Conservation (phyloP, 2,329 filamentous ascomycete species). For the Venturia asperata region DNA sequence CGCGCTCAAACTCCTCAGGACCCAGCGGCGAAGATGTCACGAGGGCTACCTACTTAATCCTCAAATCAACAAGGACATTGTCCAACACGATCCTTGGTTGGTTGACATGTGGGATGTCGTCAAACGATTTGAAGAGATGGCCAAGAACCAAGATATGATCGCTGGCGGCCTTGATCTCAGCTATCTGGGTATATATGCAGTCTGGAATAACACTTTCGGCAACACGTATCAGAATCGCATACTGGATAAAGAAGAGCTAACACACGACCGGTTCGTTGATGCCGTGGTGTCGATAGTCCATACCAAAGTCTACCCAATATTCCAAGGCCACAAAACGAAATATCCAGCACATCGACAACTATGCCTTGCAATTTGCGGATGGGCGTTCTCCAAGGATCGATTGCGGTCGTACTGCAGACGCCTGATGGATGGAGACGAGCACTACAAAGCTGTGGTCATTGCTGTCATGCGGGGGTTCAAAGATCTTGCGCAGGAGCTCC, state of each 20-base stretch:
- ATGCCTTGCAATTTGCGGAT: slow-evolving; percentile 67
- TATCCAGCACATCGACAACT: slow-evolving; percentile 66
- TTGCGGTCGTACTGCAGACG: slow-evolving; percentile 44
- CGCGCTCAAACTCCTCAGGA: slow-evolving; percentile 30
- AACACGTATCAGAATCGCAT: slow-evolving; percentile 30
- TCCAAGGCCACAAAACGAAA: slow-evolving; percentile 55
- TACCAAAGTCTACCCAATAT: slow-evolving; percentile 54
- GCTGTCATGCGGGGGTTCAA: slow-evolving; percentile 67
- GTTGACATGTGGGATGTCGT: slow-evolving; percentile 73
- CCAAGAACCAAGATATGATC: slow-evolving; percentile 63
- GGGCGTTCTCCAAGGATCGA: slow-evolving; percentile 53
- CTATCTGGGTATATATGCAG: slow-evolving; percentile 64
- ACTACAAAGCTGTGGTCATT: slow-evolving; percentile 70
- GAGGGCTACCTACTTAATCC: slow-evolving; percentile 54
- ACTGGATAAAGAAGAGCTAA: slow-evolving; percentile 28
- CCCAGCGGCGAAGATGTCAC: slow-evolving; percentile 47
- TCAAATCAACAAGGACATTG: slow-evolving; percentile 57
- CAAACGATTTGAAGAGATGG: slow-evolving; percentile 56
- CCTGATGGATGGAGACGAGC: slow-evolving; percentile 47
- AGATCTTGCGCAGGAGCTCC: slow-evolving; percentile 59
- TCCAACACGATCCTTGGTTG: slow-evolving; percentile 66
- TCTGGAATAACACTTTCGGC: slow-evolving; percentile 67
- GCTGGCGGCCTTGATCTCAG: slow-evolving; percentile 62
- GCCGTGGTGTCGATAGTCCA: slow-evolving; percentile 58
- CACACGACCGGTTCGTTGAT: slow-evolving; percentile 44